Evolutionary conservation across 2,329 filamentous ascomycete species (phyloP), one percentile per base, ranked within the genome.

Genomic region (Penicillium sp.): DNA sequence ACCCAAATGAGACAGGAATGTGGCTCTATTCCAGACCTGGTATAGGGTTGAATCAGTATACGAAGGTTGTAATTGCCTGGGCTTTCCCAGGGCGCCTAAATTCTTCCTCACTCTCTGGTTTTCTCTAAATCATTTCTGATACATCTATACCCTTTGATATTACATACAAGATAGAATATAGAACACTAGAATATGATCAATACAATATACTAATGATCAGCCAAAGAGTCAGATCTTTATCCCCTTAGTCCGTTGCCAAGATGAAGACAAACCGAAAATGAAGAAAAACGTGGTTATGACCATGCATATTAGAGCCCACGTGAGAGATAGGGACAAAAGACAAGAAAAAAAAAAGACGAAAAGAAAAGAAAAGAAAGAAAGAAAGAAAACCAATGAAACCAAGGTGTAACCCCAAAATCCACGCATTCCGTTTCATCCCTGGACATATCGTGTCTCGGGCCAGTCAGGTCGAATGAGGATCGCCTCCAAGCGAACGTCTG

Each of bases 171-270:
- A 18, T 34, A n/a, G 14, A 32, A 34, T 44, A 29, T n/a, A n/a
- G n/a, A n/a, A n/a, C n/a, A n/a, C n/a, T n/a, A n/a, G n/a, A n/a
- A n/a, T n/a, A n/a, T n/a, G n/a, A n/a, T n/a, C n/a, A n/a, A n/a
- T n/a, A n/a, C n/a, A n/a, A n/a, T n/a, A n/a, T n/a, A 23, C 47
- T 34, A 14, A 42, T 9, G 49, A 47, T 51, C 49, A 39, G 29
- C 41, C 48, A 36, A 46, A 51, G 53, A 57, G 62, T 64, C 52
- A 64, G 62, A 64, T 64, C 62, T 62, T 64, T 64, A 64, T 61
- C 62, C 61, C 47, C 53, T 57, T 64, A 64, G 62, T 61, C 56
- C 48, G 50, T 51, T 62, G 61, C 59, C 62, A 64, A 64, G 60
- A 46, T 46, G 41, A 36, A 27, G 34, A 18, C 13, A 4, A 30